Percentiles rank a stretch among this genome's conserved stretches.
phyloP scores from a whole-genome alignment of 495 filamentous ascomycete species.

The Geoglossum glabrum region DNA sequence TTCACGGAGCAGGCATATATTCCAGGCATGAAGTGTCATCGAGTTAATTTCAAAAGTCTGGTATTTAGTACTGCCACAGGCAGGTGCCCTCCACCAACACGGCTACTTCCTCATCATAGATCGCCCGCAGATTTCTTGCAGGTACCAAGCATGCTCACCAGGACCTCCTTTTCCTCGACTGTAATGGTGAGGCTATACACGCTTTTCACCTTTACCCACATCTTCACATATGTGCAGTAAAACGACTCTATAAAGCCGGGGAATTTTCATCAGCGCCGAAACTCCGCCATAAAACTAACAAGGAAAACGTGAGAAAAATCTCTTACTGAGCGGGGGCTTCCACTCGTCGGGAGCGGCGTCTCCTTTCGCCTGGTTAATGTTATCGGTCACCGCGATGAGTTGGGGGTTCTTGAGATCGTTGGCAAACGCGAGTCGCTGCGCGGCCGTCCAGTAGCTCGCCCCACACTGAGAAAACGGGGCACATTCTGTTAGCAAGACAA shows the following conservation, averaged over 20 bases:
- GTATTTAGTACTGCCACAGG: too few relatives aligned
- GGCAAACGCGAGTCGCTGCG: conserved; percentile 40
- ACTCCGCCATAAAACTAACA: too few relatives aligned
- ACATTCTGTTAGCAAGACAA: conserved; percentile 7
- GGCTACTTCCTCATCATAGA: too few relatives aligned
- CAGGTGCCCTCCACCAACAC: too few relatives aligned
- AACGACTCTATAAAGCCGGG: too few relatives aligned
- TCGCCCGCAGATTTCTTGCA: conserved; percentile 17
- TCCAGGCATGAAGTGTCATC: too few relatives aligned
- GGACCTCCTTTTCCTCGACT: conserved; percentile 37
- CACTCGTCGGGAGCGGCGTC: conserved; percentile 49
- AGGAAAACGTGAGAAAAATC: too few relatives aligned
- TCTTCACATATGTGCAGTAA: conserved; percentile 53
- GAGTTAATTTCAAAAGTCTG: too few relatives aligned
- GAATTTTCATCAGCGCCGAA: too few relatives aligned
- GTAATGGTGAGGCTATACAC: conserved; percentile 38
- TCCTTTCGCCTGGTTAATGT: conserved; percentile 49
- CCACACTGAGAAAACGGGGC: conserved; percentile 29
- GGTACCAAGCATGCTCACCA: conserved; percentile 41
- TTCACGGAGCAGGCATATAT: too few relatives aligned
- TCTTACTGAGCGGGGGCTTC: conserved; percentile 44
- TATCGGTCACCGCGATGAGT: conserved; percentile 53
- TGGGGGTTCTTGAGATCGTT: conserved; percentile 54
- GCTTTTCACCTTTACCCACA: conserved; percentile 52
- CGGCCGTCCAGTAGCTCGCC: conserved; percentile 33